Conservation (phyloP, 768 basidiomycete species). For the Panus rudis region DNA sequence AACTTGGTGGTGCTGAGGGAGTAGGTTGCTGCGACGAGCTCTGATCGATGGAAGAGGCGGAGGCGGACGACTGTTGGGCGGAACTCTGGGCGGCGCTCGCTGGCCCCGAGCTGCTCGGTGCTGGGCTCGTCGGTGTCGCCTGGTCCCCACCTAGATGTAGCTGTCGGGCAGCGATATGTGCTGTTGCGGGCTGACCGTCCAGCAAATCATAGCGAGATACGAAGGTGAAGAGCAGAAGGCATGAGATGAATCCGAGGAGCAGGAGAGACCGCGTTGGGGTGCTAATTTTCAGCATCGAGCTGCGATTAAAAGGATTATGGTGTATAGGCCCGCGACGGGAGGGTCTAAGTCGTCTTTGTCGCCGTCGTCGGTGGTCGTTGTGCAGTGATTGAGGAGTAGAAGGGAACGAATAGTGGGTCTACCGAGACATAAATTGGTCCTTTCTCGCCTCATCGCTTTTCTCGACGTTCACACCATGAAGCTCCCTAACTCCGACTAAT, state of each 20-base stretch:
- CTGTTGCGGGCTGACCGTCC: neutral
- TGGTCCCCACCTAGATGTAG: neutral
- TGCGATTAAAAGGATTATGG: constrained; percentile 9
- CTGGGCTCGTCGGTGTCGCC: neutral
- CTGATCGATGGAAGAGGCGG: neutral
- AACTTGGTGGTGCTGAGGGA: neutral
- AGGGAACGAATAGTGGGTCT: neutral
- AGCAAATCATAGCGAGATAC: constrained; percentile 12
- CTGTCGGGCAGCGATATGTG: constrained; percentile 4
- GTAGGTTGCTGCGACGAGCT: neutral
- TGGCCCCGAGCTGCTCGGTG: neutral
- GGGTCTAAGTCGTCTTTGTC: constrained; percentile 7
- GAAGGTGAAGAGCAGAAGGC: constrained; percentile 12
- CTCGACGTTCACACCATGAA: too few relatives aligned
- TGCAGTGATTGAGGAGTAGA: constrained; percentile 5
- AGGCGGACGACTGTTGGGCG: neutral
- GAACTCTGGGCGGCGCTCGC: neutral
- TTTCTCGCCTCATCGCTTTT: too few relatives aligned
- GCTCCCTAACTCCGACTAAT: too few relatives aligned
- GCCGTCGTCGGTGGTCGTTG: constrained; percentile 9
- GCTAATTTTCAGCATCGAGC: constrained; percentile 13
- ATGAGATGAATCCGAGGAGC: constrained; percentile 11
- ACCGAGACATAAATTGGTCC: neutral
- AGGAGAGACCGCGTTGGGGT: constrained; percentile 11
- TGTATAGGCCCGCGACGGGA: constrained; percentile 6